Evolutionary conservation across 2,329 filamentous ascomycete genomes (phyloP), one percentile per base, ranked within the genome.

Genomic region (Dothiorella sarmentorum): DNA sequence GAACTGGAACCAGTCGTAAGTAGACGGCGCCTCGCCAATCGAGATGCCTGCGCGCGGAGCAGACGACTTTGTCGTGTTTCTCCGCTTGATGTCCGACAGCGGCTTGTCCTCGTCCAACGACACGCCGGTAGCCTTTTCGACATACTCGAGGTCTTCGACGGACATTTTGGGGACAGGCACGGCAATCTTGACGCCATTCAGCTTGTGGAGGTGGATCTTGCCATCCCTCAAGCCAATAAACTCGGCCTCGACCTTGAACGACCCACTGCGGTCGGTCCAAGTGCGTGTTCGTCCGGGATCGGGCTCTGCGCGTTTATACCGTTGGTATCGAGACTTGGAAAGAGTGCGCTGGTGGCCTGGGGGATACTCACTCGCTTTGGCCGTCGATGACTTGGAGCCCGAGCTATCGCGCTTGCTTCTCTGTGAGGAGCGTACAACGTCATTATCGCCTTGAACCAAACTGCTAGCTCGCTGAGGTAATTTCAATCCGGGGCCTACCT

Each of bases 1-100:
- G 77, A 99, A 97, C 70, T 97, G 91, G 69, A 99, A 99, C 94
- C 94, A 99, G 72, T 99, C 94, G 71, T 97, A 96, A 47, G 94
- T 87, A 1, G 88, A 80, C 72, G 86, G 87, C 20, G 55, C 29
- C 68, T 81, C 78, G 63, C 88, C 81, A 29, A 91, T 77, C 1
- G 82, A 82, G n/a, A 83, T 86, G 11, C 87, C 87, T 7, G 82
- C 78, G 51, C 61, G 65, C 59, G 59, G 51, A 66, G 69, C 60
- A 62, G 68, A 64, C 1, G 81, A 83, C 71, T 33, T 42, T 40
- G 71, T 68, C 3, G 74, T 78, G 59, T 70, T 80, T 64, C 76
- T 77, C 56, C 81, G 78, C 68, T 83, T 83, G 67, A 97, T 88
- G 65, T 94, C 91, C 5, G 91, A 92, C 47, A 97, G 78, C 11